Percentiles rank a stretch among this genome's conserved stretches.
Evolutionary conservation across 345 rosid species (phyloP).

Genomic region (Limnanthes douglasii): DNA sequence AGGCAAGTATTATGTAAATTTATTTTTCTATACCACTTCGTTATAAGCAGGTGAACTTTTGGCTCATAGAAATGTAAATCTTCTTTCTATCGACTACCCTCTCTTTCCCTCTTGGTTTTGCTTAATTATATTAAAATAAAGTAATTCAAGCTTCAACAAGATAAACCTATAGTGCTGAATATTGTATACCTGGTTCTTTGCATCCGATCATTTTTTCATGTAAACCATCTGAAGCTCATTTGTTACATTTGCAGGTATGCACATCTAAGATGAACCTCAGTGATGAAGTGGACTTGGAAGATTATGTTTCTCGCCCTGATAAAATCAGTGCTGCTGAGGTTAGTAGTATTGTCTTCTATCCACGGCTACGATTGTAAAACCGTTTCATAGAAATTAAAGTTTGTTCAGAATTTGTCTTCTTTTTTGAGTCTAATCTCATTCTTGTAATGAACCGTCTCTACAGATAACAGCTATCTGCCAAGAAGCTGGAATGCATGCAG

Average conservation of each 20-base stretch:
- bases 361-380: too few species aligned
- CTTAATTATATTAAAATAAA: conserved; percentile 3
- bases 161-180: too few species aligned
- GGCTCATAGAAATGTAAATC: too few species aligned
- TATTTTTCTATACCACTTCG: neutral
- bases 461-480: conserved; percentile 98
- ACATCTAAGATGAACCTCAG: conserved; percentile 92
- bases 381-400: too few species aligned
- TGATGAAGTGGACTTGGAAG: conserved; percentile 98
- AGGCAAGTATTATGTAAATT: conserved; percentile 24
- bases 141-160: too few species aligned
- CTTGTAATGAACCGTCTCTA: neutral
- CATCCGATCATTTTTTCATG: neutral
- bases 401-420: neutral
- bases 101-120: neutral
- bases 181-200: neutral
- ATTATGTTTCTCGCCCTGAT: conserved; percentile 96
- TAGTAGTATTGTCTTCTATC: conserved; percentile 13
- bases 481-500: conserved; percentile 99
- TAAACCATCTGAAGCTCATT: neutral
- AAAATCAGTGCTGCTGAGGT: conserved; percentile 99
- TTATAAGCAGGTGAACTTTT: too few species aligned
- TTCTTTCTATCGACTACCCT: too few species aligned
- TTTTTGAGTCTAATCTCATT: neutral
- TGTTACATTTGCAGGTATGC: conserved; percentile 79